phyloP scores from a whole-genome alignment of 78 protist genomes.

The Cavenderia fasciculata region DNA sequence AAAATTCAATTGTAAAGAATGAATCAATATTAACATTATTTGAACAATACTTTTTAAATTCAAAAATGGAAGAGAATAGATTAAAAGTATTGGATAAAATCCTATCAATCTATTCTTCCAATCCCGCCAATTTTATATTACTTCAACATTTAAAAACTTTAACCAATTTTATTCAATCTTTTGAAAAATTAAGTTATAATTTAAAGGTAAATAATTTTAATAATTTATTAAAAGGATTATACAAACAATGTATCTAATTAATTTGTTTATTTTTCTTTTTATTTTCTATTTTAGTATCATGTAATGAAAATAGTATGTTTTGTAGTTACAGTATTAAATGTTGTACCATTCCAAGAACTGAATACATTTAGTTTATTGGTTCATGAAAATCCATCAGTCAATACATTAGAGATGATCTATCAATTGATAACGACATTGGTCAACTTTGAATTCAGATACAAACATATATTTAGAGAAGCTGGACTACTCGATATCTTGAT shows the following conservation, averaged over 20 bases:
- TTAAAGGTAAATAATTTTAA: conserved; percentile 22
- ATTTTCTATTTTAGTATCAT: not conserved
- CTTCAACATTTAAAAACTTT: conserved; percentile 49
- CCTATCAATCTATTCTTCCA: conserved; percentile 51
- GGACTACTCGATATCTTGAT: conserved; percentile 61
- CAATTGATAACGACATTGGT: conserved; percentile 65
- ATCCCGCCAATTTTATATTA: conserved; percentile 34
- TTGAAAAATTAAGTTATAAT: conserved; percentile 43
- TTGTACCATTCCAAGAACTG: conserved; percentile 78
- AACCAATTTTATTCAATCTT: conserved; percentile 61
- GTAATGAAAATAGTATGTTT: conserved; percentile 73
- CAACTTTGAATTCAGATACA: conserved; percentile 62
- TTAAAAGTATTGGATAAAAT: conserved; percentile 40
- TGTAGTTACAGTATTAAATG: conserved; percentile 73
- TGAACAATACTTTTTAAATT: conserved; percentile 58
- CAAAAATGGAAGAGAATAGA: conserved; percentile 59
- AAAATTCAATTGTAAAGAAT: conserved; percentile 35
- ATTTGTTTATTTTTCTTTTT: not conserved
- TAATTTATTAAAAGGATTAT: not conserved
- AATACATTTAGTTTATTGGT: conserved; percentile 57
- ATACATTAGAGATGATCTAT: conserved; percentile 59
- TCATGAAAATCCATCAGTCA: conserved; percentile 54
- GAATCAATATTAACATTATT: conserved; percentile 42
- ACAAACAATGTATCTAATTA: not conserved
- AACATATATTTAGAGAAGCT: conserved; percentile 70